Evolutionary conservation across 1,284 basidiomycete genomes (phyloP), one percentile per base, ranked within the genome.

Genomic region (Quambalaria eucalypti): DNA sequence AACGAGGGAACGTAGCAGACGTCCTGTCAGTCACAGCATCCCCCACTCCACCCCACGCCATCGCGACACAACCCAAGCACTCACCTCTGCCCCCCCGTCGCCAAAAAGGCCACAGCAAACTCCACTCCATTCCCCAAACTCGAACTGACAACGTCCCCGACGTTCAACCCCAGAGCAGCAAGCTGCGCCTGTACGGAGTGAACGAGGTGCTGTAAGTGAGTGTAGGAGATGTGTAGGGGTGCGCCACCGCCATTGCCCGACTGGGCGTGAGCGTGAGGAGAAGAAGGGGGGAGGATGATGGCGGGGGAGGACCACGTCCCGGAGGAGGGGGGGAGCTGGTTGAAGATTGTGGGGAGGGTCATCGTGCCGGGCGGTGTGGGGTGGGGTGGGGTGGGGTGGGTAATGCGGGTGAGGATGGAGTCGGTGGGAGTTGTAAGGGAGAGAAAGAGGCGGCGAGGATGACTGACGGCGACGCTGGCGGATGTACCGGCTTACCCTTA

Each of bases 91-190:
- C 56, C 66, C 10, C 76, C 76, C 1, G 70, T 71, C 3, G 73
- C 76, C 8, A 78, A 54, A 57, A 78, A 78, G n/a, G 71, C 68
- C 4, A 71, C 65, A 2, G 74, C 76, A 50, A 78, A 77, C 55
- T 78, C 77, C 40, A 75, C 60, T 14, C 71, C 68, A 51, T 78
- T 78, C 50, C 70, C 65, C 42, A 78, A 64, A 52, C 70, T 74
- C 46, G 68, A 65, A 39, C 66, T 70, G 33, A 78, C 69, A 1
- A 59, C 50, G 10, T 55, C 31, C 50, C 64, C 66, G 2, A 59
- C 57, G 6, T 57, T 44, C 2, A 73, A 42, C 29, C 57, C 28
- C 51, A 64, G 59, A n/a, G 55, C 39, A 8, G 66, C 70, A 2
- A 73, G 53, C 54, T 73, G 70, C 2, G 59, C 55, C 42, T 69